These are phyloP conservation scores for Vigna angularis DNA, from an alignment of 306 rosid species.

Conservation along the genomic window DNA sequence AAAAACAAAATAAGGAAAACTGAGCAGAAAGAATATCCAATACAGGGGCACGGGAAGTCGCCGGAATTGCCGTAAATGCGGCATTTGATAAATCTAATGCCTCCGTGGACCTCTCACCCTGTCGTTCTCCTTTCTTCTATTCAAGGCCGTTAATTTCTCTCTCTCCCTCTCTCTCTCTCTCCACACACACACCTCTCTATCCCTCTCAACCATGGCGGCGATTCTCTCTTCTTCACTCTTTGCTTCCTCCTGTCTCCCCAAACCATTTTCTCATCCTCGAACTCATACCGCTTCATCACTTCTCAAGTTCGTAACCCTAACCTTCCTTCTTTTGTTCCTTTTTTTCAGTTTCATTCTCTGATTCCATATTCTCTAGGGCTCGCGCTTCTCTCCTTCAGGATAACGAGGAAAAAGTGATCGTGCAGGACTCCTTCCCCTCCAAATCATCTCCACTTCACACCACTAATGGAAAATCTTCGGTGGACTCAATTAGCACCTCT, in stretches of 20 bases:
- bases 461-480: constrained; percentile 22
- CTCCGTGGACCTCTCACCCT: neutral
- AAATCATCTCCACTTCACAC: constrained; percentile 54
- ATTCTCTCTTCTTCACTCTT: constrained; percentile 39
- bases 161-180: neutral
- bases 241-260: neutral
- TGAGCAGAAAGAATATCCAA: neutral
- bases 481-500: constrained; percentile 44
- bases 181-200: neutral
- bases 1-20: neutral
- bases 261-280: neutral
- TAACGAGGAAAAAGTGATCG: constrained; percentile 65
- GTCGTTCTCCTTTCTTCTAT: neutral
- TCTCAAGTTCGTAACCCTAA: constrained; percentile 23
- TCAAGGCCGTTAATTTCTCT: neutral
- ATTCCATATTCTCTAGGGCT: constrained; percentile 49
- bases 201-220: constrained; percentile 17
- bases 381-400: constrained; percentile 73
- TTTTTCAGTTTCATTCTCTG: neutral
- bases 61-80: neutral
- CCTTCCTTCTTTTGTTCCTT: neutral
- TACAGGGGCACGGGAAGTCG: neutral
- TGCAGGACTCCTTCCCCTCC: constrained; percentile 64
- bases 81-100: constrained; percentile 13
- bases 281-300: neutral